Conservation (phyloP, 2,329 filamentous ascomycete species). For the Colletotrichum orchidophilum region DNA sequence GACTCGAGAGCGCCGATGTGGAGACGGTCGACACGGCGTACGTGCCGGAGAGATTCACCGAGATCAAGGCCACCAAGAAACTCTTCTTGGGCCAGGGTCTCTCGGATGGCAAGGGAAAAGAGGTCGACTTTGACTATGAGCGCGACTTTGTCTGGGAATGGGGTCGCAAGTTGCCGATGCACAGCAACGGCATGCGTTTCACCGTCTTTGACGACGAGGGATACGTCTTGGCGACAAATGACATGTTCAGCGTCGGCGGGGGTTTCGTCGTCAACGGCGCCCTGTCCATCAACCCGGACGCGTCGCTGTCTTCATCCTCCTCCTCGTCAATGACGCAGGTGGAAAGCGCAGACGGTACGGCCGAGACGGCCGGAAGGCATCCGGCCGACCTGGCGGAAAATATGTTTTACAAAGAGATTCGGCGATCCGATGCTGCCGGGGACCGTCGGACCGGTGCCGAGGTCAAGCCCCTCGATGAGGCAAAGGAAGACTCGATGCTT, state of each 20-base stretch:
- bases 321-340: conserved; percentile 30
- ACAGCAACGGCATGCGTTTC: conserved; percentile 63
- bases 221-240: conserved; percentile 57
- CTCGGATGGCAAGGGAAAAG: conserved; percentile 49
- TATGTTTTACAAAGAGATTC: conserved; percentile 61
- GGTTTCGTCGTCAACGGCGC: conserved; percentile 62
- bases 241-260: conserved; percentile 62
- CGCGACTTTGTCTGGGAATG: conserved; percentile 61
- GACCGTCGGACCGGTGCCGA: conserved; percentile 55
- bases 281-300: conserved; percentile 51
- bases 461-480: conserved; percentile 46
- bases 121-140: conserved; percentile 60
- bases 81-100: conserved; percentile 54
- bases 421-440: conserved; percentile 55
- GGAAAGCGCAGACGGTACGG: conserved; percentile 31
- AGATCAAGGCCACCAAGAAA: conserved; percentile 57
- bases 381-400: conserved; percentile 61
- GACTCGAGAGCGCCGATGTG: conserved; percentile 59
- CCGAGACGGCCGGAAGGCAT: conserved; percentile 39
- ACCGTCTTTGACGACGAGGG: conserved; percentile 59
- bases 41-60: conserved; percentile 54
- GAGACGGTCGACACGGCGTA: conserved; percentile 60
- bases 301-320: conserved; percentile 27
- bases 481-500: conserved; percentile 20
- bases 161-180: conserved; percentile 59